These are phyloP conservation scores for Fusarium floridanum DNA, from an alignment of 2,329 filamentous ascomycete species.

Conservation along the genomic window DNA sequence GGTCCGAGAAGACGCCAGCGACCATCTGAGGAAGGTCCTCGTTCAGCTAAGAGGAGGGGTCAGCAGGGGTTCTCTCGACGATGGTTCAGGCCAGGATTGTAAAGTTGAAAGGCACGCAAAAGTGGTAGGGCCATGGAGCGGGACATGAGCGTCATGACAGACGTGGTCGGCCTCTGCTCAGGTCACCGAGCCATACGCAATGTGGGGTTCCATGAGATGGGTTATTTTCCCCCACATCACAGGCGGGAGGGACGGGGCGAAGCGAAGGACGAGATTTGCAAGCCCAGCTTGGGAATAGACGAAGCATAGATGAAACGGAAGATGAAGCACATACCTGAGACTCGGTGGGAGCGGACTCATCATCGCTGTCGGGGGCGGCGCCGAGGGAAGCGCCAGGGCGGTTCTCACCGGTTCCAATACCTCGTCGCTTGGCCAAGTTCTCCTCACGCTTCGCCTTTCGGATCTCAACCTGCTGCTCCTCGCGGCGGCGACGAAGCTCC, in stretches of 20 bases:
- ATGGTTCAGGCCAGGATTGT: slow-evolving; percentile 2
- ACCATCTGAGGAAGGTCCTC: slow-evolving; percentile 99
- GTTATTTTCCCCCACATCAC: slow-evolving; percentile 51
- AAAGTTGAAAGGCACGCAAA: slow-evolving; percentile 4
- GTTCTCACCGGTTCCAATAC: slow-evolving; percentile 85
- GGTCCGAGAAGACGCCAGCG: slow-evolving; percentile 95
- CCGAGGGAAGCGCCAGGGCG: slow-evolving; percentile 85
- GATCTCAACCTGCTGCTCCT: slow-evolving; percentile 99
- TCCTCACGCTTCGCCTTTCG: slow-evolving; percentile 98
- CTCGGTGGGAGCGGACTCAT: slow-evolving; percentile 95
- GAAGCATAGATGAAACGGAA: slow-evolving; percentile 25
- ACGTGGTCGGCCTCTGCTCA: slow-evolving; percentile 22
- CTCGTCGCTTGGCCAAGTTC: slow-evolving; percentile 97
- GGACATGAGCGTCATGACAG: slow-evolving; percentile 20
- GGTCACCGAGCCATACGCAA: slow-evolving; percentile 35
- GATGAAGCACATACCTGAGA: slow-evolving; percentile 78
- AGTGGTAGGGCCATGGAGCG: slow-evolving; percentile 16
- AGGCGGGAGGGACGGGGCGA: slow-evolving; percentile 38
- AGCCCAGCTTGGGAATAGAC: slow-evolving; percentile 2
- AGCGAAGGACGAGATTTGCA: slow-evolving; percentile 26
- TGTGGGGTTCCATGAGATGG: slow-evolving; percentile 51
- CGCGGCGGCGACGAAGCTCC: slow-evolving; percentile 96
- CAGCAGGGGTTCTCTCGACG: slow-evolving; percentile 30
- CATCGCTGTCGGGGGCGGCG: slow-evolving; percentile 94
- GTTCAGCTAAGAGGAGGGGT: slow-evolving; percentile 75